Conservation (phyloP, 2,329 filamentous ascomycete species). For the Dactylonectria estremocensis region DNA sequence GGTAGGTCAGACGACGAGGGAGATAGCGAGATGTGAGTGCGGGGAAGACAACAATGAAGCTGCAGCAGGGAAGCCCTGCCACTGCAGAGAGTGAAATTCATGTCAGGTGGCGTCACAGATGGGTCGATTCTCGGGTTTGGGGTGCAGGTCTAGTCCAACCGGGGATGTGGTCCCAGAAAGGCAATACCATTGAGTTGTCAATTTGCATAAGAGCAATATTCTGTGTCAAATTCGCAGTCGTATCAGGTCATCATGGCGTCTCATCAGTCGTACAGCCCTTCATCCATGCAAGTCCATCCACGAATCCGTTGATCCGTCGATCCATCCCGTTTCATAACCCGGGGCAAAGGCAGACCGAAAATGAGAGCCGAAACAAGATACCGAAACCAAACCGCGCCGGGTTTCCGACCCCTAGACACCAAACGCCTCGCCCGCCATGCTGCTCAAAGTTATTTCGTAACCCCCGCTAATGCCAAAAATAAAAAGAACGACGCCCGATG, state of each 20-base stretch:
- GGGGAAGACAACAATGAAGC: constrained; percentile 16
- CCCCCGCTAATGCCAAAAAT: constrained; percentile 22
- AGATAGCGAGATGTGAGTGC: constrained; percentile 25
- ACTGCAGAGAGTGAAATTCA: constrained; percentile 10
- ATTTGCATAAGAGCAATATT: constrained; percentile 31
- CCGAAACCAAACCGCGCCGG: constrained; percentile 19
- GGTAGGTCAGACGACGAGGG: constrained; percentile 50
- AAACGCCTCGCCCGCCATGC: constrained; percentile 33
- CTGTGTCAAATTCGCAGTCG: constrained; percentile 40
- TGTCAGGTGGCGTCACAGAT: constrained; percentile 47
- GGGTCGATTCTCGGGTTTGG: constrained; percentile 46
- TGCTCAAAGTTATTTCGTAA: constrained; percentile 23
- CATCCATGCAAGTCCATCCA: constrained; percentile 24
- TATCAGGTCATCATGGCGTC: constrained; percentile 44
- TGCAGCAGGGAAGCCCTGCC: constrained; percentile 15
- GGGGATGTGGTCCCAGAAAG: constrained; percentile 28
- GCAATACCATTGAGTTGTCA: constrained; percentile 35
- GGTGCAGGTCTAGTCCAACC: constrained; percentile 38
- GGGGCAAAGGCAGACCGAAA: constrained; percentile 11
- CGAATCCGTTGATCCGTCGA: constrained; percentile 33
- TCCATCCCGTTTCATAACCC: constrained; percentile 37
- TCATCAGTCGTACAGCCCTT: constrained; percentile 41
- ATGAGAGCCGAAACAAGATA: constrained; percentile 13
- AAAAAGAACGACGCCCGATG: constrained; percentile 3
- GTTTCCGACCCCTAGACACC: constrained; percentile 32